Evolutionary conservation across 345 rosid genomes (phyloP).

Genomic region (Trapa bicornis): DNA sequence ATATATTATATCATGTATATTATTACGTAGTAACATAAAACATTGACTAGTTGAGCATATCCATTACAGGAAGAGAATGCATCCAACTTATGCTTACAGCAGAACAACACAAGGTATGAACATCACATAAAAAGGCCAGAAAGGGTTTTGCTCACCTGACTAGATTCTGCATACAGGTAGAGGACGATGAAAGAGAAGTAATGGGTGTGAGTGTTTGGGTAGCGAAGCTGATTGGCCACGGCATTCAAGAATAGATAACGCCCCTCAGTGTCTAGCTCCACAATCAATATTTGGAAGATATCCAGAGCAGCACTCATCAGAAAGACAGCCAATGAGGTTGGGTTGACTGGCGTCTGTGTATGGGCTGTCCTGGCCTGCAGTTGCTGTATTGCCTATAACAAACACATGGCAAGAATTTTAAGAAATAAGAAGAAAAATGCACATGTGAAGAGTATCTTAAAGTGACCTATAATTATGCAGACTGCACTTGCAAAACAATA

Average conservation of each 20-base stretch:
- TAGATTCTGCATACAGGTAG: constrained; percentile 60
- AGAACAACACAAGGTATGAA: no score
- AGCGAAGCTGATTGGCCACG: constrained; percentile 89
- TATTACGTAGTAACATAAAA: no score
- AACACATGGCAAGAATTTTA: background rate
- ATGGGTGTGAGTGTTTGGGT: constrained; percentile 96
- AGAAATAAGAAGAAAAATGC: background rate
- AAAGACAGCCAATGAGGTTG: constrained; percentile 27
- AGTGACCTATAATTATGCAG: background rate
- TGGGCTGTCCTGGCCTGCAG: constrained; percentile 24
- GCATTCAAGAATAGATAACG: constrained; percentile 91
- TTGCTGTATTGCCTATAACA: constrained; percentile 58
- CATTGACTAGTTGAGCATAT: no score
- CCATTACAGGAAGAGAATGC: no score
- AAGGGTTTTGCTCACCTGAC: constrained; percentile 46
- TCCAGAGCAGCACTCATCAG: constrained; percentile 71
- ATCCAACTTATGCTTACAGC: no score
- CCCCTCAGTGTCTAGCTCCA: constrained; percentile 87
- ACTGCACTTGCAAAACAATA: background rate
- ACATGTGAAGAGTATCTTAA: background rate
- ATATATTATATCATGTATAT: no score
- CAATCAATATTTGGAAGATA: constrained; percentile 63
- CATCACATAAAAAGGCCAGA: background rate
- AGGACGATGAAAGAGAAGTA: constrained; percentile 91
- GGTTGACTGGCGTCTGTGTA: constrained; percentile 40